Conservation (phyloP, 208 protist species). For the Crithidia expoeki region DNA sequence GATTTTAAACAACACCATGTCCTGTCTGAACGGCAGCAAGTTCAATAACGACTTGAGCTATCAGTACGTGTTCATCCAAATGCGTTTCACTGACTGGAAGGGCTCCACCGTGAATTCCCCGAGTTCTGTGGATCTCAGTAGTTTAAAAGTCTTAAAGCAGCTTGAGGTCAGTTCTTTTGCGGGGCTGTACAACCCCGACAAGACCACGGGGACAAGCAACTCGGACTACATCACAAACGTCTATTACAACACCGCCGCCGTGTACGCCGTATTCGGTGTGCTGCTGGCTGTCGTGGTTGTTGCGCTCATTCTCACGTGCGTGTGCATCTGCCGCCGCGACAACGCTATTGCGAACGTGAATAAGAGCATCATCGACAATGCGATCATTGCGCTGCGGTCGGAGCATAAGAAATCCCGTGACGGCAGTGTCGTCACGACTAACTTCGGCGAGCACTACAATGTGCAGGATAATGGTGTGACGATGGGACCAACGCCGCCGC, state of each 20-base stretch:
- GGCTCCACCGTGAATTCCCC: background rate
- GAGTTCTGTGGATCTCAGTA: background rate
- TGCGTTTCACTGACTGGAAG: conserved; percentile 22
- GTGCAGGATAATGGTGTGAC: background rate
- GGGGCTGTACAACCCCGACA: conserved; percentile 14
- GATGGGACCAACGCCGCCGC: background rate
- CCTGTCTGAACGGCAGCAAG: conserved; percentile 10
- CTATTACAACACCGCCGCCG: conserved; percentile 2
- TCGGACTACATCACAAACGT: conserved; percentile 9
- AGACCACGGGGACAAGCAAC: background rate
- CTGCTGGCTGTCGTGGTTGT: conserved; percentile 14
- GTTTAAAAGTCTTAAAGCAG: conserved; percentile 1
- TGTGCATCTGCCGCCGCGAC: conserved; percentile 24
- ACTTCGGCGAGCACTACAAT: conserved; percentile 19
- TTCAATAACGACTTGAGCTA: conserved; percentile 3
- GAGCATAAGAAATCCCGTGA: background rate
- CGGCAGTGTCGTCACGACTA: background rate
- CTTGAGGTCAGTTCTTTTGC: background rate
- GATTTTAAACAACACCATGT: conserved; percentile 14
- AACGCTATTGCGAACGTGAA: conserved; percentile 12
- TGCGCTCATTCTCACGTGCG: conserved; percentile 7
- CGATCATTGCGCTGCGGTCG: conserved; percentile 15
- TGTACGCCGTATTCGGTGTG: conserved; percentile 27
- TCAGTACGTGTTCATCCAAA: conserved; percentile 15
- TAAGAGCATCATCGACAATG: conserved; percentile 26